Conservation (phyloP, 495 filamentous ascomycete species). For the Aspergillus indologenus region DNA sequence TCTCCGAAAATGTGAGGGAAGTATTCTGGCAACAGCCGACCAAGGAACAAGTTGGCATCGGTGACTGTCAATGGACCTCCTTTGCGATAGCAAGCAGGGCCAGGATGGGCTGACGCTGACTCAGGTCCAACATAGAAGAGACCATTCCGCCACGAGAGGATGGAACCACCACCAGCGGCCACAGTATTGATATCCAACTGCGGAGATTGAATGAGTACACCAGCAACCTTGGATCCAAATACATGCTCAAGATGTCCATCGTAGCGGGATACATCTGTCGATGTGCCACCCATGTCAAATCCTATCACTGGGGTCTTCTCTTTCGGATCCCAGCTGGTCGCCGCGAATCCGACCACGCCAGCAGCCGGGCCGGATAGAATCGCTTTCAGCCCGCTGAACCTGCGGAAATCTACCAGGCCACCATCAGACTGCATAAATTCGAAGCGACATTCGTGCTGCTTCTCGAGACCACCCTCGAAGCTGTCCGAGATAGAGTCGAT, state of each 20-base stretch:
- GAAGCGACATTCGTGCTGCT: conserved; percentile 41
- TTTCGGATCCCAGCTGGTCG: conserved; percentile 83
- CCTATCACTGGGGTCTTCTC: conserved; percentile 91
- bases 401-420: conserved; percentile 53
- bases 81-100: conserved; percentile 92
- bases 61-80: conserved; percentile 91
- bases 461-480: conserved; percentile 48
- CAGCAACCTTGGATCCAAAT: conserved; percentile 94
- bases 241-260: conserved; percentile 95
- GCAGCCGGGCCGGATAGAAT: conserved; percentile 61
- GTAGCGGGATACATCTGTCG: conserved; percentile 90
- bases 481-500: conserved; percentile 78
- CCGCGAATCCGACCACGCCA: conserved; percentile 87
- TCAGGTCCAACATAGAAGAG: conserved; percentile 96
- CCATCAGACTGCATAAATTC: conserved; percentile 59
- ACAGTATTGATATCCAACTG: conserved; percentile 99
- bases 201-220: conserved; percentile 90
- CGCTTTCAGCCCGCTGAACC: conserved; percentile 57
- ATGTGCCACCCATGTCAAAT: conserved; percentile 96
- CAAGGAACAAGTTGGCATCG: conserved; percentile 88
- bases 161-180: conserved; percentile 87
- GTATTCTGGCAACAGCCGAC: conserved; percentile 85
- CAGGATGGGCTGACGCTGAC: conserved; percentile 88
- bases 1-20: conserved; percentile 97
- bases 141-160: conserved; percentile 86